Evolutionary conservation across 2,329 filamentous ascomycete genomes (phyloP).

Genomic region (Colletotrichum viniferum): DNA sequence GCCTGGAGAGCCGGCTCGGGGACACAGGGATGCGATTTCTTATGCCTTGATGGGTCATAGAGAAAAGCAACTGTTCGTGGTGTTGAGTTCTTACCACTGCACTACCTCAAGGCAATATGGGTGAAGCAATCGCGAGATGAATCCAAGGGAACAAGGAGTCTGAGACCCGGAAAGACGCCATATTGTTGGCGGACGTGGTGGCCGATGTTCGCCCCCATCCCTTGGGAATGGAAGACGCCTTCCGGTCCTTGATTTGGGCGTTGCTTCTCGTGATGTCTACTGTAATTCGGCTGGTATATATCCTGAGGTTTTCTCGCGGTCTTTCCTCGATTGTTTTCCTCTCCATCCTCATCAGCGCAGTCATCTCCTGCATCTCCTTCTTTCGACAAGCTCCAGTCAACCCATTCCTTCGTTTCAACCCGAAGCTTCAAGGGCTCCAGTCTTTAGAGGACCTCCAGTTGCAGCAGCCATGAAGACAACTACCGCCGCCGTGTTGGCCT

Average conservation of each 20-base stretch:
- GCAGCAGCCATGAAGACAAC: slow-evolving; percentile 15
- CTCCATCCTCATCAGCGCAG: slow-evolving; percentile 14
- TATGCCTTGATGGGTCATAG: slow-evolving; percentile 1
- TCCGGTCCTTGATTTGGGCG: not conserved
- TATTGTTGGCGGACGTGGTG: not conserved
- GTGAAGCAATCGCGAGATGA: slow-evolving; percentile 19
- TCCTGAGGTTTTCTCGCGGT: not conserved
- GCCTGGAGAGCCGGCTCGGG: not conserved
- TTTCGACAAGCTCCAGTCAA: slow-evolving; percentile 15
- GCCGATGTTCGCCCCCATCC: not conserved
- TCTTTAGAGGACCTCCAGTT: not conserved
- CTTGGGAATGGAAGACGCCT: not conserved
- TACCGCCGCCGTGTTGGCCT: slow-evolving; percentile 18
- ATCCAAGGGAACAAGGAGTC: slow-evolving; percentile 18
- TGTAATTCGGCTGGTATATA: not conserved
- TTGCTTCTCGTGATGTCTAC: not conserved
- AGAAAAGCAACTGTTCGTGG: not conserved
- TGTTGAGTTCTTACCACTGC: not conserved
- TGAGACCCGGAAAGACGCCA: slow-evolving; percentile 8
- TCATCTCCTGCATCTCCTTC: slow-evolving; percentile 11
- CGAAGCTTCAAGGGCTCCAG: slow-evolving; percentile 1
- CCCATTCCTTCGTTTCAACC: not conserved
- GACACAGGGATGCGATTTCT: slow-evolving; percentile 17
- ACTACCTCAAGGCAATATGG: slow-evolving; percentile 5
- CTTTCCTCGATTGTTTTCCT: not conserved